Evolutionary conservation across 441 rosid genomes (phyloP).

Genomic region (Corymbia citriodora): DNA sequence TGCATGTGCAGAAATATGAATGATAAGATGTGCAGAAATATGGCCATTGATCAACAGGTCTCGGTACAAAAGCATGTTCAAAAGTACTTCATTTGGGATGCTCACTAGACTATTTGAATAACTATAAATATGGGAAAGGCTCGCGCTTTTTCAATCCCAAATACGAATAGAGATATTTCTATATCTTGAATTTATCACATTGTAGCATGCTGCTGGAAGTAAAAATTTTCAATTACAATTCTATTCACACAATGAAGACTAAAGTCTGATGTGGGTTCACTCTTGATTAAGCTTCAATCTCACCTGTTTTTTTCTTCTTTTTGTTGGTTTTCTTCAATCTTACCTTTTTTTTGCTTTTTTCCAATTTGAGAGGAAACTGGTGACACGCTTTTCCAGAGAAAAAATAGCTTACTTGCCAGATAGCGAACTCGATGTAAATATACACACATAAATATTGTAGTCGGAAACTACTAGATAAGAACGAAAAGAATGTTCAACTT

Average conservation of each 20-base stretch:
- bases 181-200: not conserved
- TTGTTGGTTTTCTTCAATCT: too few species aligned
- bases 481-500: not conserved
- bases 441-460: rapidly evolving
- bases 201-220: not conserved
- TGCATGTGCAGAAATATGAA: not conserved
- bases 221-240: not conserved
- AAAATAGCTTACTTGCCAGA: not conserved
- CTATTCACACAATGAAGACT: not conserved
- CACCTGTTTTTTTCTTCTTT: not conserved
- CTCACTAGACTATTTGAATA: not conserved
- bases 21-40: not conserved
- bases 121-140: not conserved
- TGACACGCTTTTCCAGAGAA: not conserved
- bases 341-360: not conserved
- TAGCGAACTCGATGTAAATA: not conserved
- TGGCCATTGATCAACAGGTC: not conserved
- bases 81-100: not conserved
- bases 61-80: not conserved
- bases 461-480: not conserved
- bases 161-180: rapidly evolving
- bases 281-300: not conserved
- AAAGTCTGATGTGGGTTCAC: not conserved
- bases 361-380: not conserved
- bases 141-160: not conserved